phyloP scores from a whole-genome alignment of 2,329 filamentous ascomycete genomes.

The Stromatinia cepivora region DNA sequence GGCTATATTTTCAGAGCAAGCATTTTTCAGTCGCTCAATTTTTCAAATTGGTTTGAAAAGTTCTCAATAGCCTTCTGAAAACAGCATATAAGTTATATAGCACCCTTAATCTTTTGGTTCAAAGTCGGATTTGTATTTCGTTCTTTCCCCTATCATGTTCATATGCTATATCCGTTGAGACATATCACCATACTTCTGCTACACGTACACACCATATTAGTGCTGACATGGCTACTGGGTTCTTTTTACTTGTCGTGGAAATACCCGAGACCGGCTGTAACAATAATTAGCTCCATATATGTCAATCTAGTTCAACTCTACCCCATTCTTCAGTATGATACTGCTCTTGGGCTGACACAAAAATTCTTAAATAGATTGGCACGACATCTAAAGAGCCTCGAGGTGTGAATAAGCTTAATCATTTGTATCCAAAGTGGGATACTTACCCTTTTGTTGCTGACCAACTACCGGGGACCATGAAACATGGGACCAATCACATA shows the following conservation, averaged over 20 bases:
- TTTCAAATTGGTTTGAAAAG: background rate
- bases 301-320: background rate
- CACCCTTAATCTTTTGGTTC: background rate
- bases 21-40: background rate
- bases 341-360: background rate
- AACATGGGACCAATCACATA: background rate
- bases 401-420: conserved; percentile 6
- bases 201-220: background rate
- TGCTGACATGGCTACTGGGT: background rate
- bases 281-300: background rate
- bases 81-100: background rate
- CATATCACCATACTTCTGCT: background rate
- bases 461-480: background rate
- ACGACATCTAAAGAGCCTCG: conserved; percentile 4
- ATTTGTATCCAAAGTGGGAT: conserved; percentile 1
- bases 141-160: background rate
- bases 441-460: background rate
- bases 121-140: background rate
- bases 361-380: background rate
- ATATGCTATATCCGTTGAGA: background rate
- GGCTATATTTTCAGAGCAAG: too few relatives aligned
- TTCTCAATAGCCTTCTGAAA: background rate
- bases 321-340: background rate
- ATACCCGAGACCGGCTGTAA: background rate
- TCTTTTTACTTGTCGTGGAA: background rate